Conservation (phyloP, 495 filamentous ascomycete genomes). For the Penicillium coprophilum region DNA sequence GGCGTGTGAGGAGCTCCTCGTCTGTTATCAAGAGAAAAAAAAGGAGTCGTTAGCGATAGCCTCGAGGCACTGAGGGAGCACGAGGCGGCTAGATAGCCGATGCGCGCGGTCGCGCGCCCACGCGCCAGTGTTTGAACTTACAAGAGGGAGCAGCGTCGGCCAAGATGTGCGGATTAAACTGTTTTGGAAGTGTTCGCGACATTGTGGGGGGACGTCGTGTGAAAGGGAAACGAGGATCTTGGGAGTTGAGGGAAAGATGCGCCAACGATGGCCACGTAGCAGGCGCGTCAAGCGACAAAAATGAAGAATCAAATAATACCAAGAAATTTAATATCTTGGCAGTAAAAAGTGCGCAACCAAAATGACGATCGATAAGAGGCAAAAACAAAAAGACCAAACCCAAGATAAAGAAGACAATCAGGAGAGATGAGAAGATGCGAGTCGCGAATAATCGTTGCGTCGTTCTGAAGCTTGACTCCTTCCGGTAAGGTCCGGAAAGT, state of each 20-base stretch:
- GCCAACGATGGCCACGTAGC: conserved; percentile 49
- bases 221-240: conserved; percentile 4
- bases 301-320: conserved; percentile 13
- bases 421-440: conserved; percentile 22
- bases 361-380: conserved; percentile 4
- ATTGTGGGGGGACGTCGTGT: conserved; percentile 42
- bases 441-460: conserved; percentile 23
- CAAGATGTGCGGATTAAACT: conserved; percentile 73
- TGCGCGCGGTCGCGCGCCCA: conserved; percentile 20
- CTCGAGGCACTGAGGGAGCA: conserved; percentile 4
- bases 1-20: conserved; percentile 76
- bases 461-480: conserved; percentile 24
- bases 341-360: conserved; percentile 1
- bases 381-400: conserved; percentile 7
- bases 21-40: conserved; percentile 49
- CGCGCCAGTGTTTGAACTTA: conserved; percentile 43
- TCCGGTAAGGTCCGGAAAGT: conserved; percentile 30
- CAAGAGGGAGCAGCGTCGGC: conserved; percentile 66
- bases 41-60: conserved; percentile 29
- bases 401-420: conserved; percentile 25
- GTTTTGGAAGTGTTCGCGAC: conserved; percentile 66
- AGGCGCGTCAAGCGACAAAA: conserved; percentile 40
- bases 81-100: conserved; percentile 13
- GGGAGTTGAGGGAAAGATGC: conserved; percentile 21
- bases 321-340: conserved; percentile 1